Base-by-base conservation (phyloP, 129 eudicot species). In the Centrapalus pauciflorus region DNA sequence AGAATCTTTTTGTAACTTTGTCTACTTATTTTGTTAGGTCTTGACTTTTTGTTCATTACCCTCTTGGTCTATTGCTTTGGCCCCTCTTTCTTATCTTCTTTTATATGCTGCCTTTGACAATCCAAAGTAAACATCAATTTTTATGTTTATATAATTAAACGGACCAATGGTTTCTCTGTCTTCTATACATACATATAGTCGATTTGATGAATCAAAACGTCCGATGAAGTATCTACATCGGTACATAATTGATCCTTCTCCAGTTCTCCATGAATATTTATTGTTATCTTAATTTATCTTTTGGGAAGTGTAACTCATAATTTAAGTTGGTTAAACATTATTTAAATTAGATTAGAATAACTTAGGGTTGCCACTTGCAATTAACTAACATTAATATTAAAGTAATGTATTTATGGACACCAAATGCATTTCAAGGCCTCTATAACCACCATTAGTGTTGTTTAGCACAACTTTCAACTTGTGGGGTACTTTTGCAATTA, bases 381-480 rank as follows among this genome's bases (percentile, higher is more conserved):
- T 50, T 61, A 57, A 40, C 9, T 16, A 41, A 40, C 4, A 41
- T 45, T 28, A 26, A 55, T 13, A 54, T 65, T 54, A 65, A 51
- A 14, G 16, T 1, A 32, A 49, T 43, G 67, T 67, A 60, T 74
- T 29, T 73, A 55, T 74, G 66, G 27, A 46, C 67, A 75, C 79
- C 79, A 56, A 75, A 75, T 75, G 46, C 79, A 66, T 66, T 74
- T 45, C 32, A 56, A 48, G 68, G 62, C 20, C 62, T 73, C 17
- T 17, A 19, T 61, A 75, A 75, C 79, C 69, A 75, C 67, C 69
- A 58, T 66, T 43, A 26, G 58, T 66, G 79, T 75, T 66, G 62
- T 67, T 66, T 75, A 75, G 74, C 73, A 60, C 68, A 75, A 19
- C 46, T 66, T 66, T 75, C 79, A 66, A 67, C 79, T 66, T 75